Evolutionary conservation across 2,329 filamentous ascomycete genomes (phyloP).

Genomic region (Ceratocystis cubensis): DNA sequence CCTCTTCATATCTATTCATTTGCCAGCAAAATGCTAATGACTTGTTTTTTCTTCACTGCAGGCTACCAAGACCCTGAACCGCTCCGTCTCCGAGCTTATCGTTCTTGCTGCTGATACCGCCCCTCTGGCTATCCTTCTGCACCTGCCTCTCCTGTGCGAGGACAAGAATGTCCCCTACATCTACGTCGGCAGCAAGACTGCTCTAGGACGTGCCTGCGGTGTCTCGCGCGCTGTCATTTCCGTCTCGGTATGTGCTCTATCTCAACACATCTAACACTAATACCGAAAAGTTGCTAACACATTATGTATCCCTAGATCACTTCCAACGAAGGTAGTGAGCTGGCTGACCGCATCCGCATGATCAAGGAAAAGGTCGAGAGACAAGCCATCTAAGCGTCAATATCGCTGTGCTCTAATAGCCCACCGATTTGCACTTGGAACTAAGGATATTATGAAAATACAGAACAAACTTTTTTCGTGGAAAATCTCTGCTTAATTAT

Average conservation of each 20-base stretch:
- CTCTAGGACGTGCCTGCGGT: conserved; percentile 79
- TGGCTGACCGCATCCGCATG: conserved; percentile 73
- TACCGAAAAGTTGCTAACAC: conserved; percentile 2
- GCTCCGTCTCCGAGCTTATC: conserved; percentile 80
- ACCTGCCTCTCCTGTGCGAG: conserved; percentile 79
- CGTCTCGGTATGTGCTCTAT: conserved; percentile 34
- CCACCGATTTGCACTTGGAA: neutral
- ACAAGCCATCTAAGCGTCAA: conserved; percentile 65
- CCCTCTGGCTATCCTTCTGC: conserved; percentile 76
- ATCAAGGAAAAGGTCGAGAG: conserved; percentile 94
- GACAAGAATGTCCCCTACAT: conserved; percentile 58
- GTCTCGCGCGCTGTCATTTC: conserved; percentile 81
- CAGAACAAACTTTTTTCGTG: conserved; percentile 12
- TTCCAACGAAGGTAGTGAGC: conserved; percentile 79
- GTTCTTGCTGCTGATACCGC: conserved; percentile 80
- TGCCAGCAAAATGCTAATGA: conserved; percentile 12
- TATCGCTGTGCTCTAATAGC: neutral
- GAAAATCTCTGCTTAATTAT: conserved; percentile 1
- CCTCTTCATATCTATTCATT: neutral
- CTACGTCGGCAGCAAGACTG: conserved; percentile 65
- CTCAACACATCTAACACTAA: neutral
- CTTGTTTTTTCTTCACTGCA: neutral
- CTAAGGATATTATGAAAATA: conserved; percentile 13
- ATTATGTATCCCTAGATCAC: conserved; percentile 45
- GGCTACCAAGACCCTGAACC: conserved; percentile 77